Evolutionary conservation across 2,329 filamentous ascomycete genomes (phyloP).

Genomic region (Aspergillus piperis): DNA sequence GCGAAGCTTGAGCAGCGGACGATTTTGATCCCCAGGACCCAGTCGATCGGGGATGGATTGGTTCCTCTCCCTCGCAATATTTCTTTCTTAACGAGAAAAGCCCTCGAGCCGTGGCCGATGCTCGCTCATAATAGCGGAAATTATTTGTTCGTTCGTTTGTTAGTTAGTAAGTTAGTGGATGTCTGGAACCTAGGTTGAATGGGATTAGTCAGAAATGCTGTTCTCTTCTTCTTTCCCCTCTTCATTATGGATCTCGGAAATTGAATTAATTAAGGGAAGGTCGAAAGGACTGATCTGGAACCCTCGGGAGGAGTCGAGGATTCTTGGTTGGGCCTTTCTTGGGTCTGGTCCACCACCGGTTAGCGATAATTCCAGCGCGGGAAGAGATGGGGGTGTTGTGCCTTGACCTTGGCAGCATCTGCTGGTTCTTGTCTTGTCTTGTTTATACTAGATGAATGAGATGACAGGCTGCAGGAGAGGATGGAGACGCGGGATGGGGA

Average conservation of each 20-base stretch:
- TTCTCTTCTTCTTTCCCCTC: no score
- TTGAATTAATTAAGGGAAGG: slow-evolving; percentile 8
- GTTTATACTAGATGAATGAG: not conserved
- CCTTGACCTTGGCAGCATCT: not conserved
- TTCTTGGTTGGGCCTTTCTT: slow-evolving; percentile 1
- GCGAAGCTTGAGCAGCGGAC: slow-evolving; percentile 4
- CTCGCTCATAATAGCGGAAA: slow-evolving; percentile 1
- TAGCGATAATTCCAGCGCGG: not conserved
- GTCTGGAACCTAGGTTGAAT: not conserved
- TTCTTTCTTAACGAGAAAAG: no score
- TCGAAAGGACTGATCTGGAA: slow-evolving; percentile 9
- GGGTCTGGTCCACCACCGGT: not conserved
- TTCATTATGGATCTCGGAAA: slow-evolving; percentile 4
- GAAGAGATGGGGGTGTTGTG: not conserved
- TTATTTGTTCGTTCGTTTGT: not conserved
- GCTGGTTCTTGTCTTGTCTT: not conserved
- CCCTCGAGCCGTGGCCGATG: not conserved
- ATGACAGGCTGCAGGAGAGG: not conserved
- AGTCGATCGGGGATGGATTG: not conserved
- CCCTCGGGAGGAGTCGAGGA: not conserved
- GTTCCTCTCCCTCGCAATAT: no score
- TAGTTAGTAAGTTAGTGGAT: not conserved
- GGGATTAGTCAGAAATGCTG: not conserved
- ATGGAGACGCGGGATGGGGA: not conserved
- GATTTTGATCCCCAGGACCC: not conserved